Conservation (phyloP, 768 basidiomycete genomes). For the Auriscalpium orientale region DNA sequence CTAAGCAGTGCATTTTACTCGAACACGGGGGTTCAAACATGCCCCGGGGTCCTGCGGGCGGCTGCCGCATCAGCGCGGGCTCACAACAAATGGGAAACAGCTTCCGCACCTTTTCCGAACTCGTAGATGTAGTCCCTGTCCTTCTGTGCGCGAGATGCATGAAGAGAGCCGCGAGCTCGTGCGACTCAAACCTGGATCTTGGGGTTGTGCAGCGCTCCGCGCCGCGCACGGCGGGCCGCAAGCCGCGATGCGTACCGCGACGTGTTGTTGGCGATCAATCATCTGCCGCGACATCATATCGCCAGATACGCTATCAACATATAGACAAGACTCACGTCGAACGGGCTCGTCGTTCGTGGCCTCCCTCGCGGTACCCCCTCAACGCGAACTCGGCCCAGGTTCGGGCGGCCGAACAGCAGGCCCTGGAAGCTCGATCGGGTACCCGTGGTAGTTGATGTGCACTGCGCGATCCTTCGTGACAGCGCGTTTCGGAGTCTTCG, state of each 20-base stretch:
- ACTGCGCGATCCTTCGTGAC: slow-evolving; percentile 60
- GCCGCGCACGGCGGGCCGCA: slow-evolving; percentile 51
- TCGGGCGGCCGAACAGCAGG: slow-evolving; percentile 49
- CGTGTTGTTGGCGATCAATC: slow-evolving; percentile 68
- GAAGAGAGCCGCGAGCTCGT: slow-evolving; percentile 47
- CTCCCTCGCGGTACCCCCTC: slow-evolving; percentile 58
- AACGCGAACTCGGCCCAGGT: slow-evolving; percentile 43
- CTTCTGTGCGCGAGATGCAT: slow-evolving; percentile 53
- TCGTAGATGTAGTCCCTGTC: slow-evolving; percentile 54
- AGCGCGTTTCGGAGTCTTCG: slow-evolving; percentile 56
- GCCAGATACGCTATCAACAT: neutral
- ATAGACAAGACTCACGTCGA: slow-evolving; percentile 40
- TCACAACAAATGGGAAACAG: no score
- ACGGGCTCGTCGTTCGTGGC: slow-evolving; percentile 79
- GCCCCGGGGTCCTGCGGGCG: slow-evolving; percentile 24
- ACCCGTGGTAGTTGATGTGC: slow-evolving; percentile 83
- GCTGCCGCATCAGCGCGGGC: neutral
- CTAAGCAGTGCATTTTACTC: neutral
- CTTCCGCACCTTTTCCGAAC: slow-evolving; percentile 44
- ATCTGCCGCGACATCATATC: slow-evolving; percentile 35
- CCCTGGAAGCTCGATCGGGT: slow-evolving; percentile 69
- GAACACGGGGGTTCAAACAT: slow-evolving; percentile 18
- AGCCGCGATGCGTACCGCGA: slow-evolving; percentile 58
- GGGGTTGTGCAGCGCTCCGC: slow-evolving; percentile 43
- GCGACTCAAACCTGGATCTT: slow-evolving; percentile 48